A percentile compares a stretch with the other conserved stretches of the same genome.
Conservation (phyloP, 768 basidiomycete genomes). For the Serendipita sp. region DNA sequence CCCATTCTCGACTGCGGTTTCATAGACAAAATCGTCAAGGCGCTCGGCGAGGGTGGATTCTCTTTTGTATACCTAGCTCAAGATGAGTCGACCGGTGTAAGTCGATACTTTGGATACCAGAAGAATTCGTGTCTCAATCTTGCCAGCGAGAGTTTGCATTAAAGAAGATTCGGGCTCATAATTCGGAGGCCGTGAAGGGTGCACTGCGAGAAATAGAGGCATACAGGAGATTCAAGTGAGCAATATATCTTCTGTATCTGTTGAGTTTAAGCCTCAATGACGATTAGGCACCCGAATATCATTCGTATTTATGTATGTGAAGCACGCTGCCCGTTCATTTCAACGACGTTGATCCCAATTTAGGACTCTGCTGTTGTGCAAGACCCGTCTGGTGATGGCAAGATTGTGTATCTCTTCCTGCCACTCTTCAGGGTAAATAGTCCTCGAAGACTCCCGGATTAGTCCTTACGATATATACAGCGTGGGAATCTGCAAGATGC, state of each 20-base stretch:
- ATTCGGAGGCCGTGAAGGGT: constrained; percentile 74
- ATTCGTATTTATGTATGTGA: constrained; percentile 70
- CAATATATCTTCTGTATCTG: constrained; percentile 9
- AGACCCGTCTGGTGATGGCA: constrained; percentile 82
- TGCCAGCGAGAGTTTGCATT: constrained; percentile 77
- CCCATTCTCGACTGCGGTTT: neutral
- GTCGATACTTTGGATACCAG: constrained; percentile 16
- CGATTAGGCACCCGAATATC: constrained; percentile 77
- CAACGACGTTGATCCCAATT: constrained; percentile 10
- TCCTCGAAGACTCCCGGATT: neutral
- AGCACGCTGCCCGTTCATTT: neutral
- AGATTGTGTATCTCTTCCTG: constrained; percentile 92
- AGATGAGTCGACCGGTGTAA: constrained; percentile 69
- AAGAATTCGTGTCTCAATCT: constrained; percentile 2
- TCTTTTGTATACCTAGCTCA: constrained; percentile 82
- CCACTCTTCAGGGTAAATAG: constrained; percentile 70
- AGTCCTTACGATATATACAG: constrained; percentile 25
- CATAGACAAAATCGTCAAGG: constrained; percentile 70
- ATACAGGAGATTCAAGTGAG: constrained; percentile 84
- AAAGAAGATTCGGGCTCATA: constrained; percentile 89
- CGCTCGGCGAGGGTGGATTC: constrained; percentile 94
- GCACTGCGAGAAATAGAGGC: constrained; percentile 86
- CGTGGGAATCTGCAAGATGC: constrained; percentile 90
- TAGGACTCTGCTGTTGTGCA: constrained; percentile 91
- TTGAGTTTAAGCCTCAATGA: neutral